These are phyloP conservation scores for Chrysosphaeria jannelii DNA, from an alignment of 2,329 filamentous ascomycete genomes.

Conservation along the genomic window DNA sequence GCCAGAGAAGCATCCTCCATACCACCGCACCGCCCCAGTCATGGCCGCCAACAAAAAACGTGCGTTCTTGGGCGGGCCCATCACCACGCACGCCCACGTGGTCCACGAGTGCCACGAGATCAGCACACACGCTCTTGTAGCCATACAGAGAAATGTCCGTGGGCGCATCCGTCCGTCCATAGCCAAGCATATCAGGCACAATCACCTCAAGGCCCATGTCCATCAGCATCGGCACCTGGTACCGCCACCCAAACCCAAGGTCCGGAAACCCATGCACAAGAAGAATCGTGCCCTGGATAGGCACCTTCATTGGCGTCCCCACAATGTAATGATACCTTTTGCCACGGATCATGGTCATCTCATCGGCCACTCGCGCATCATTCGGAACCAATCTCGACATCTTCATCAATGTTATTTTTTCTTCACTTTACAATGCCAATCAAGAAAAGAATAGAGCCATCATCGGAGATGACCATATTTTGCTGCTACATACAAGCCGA, in stretches of 20 bases:
- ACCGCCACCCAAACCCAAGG: constrained; percentile 58
- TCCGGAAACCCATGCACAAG: constrained; percentile 58
- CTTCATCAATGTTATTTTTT: no score
- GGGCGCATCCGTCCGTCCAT: constrained; percentile 45
- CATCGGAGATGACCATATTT: no score
- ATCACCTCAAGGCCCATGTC: constrained; percentile 49
- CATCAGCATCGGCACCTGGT: constrained; percentile 53
- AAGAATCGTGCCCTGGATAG: constrained; percentile 13
- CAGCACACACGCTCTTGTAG: constrained; percentile 39
- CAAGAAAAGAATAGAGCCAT: no score
- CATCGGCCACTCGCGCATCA: constrained; percentile 35
- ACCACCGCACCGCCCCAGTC: constrained; percentile 65
- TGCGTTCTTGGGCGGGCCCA: constrained; percentile 9
- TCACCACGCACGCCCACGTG: constrained; percentile 17
- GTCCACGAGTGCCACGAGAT: constrained; percentile 41
- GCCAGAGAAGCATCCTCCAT: constrained; percentile 43
- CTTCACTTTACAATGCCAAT: no score
- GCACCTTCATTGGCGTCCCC: no score
- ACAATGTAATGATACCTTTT: constrained; percentile 38
- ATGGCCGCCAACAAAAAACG: constrained; percentile 57
- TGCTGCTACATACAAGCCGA: no score
- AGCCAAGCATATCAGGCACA: constrained; percentile 65
- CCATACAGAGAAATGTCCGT: constrained; percentile 31
- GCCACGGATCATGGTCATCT: constrained; percentile 31
- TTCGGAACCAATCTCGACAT: constrained; percentile 28